Evolutionary conservation across 202 grass and related monocot species (phyloP).

Genomic region (Carex arenaria): DNA sequence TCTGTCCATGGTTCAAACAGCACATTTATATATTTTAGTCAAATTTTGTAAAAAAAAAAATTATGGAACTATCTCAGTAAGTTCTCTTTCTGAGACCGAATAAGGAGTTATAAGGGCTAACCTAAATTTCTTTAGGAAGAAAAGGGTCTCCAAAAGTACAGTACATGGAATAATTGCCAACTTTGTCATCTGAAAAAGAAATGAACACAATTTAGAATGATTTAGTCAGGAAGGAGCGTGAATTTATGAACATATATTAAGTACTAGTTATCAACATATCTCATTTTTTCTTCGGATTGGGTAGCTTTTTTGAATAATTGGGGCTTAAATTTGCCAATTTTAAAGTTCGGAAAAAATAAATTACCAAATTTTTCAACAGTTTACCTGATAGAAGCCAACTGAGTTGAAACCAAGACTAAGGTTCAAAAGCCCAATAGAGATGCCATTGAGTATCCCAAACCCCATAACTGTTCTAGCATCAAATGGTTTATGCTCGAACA

Average conservation of each 20-base stretch:
- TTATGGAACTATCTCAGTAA: background rate
- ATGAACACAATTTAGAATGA: slow-evolving; percentile 36
- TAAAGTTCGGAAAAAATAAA: background rate
- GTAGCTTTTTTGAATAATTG: background rate
- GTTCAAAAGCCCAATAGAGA: slow-evolving; percentile 97
- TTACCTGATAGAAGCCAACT: slow-evolving; percentile 97
- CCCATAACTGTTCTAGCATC: slow-evolving; percentile 91
- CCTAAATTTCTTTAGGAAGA: slow-evolving; percentile 98
- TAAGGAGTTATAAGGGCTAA: slow-evolving; percentile 26
- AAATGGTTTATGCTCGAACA: slow-evolving; percentile 97
- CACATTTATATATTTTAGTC: background rate
- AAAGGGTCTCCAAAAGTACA: slow-evolving; percentile 93
- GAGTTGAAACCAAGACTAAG: slow-evolving; percentile 97
- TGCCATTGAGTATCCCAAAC: slow-evolving; percentile 94
- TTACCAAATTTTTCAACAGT: background rate
- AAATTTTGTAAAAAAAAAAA: background rate
- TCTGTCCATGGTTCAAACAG: background rate
- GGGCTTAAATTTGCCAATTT: background rate
- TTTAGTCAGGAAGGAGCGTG: slow-evolving; percentile 2
- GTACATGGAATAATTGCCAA: slow-evolving; percentile 96
- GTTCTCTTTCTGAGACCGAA: slow-evolving; percentile 1
- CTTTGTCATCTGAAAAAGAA: slow-evolving; percentile 93
- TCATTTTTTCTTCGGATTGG: background rate
- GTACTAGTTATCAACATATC: background rate
- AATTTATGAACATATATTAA: background rate